phyloP scores from a whole-genome alignment of 768 basidiomycete genomes.

The Russula vinacea region DNA sequence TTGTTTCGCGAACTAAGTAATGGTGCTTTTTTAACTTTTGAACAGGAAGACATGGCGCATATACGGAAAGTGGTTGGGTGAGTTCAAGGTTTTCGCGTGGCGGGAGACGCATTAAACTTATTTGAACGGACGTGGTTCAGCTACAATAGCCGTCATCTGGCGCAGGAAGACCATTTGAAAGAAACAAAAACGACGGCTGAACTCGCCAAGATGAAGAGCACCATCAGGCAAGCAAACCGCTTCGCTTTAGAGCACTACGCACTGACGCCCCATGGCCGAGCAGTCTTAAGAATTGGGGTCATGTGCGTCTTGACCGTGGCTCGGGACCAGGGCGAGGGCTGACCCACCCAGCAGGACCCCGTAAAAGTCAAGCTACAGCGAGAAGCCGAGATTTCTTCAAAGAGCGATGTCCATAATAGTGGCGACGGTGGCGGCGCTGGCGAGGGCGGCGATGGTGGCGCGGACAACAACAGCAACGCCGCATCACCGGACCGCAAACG shows the following conservation, averaged over 20 bases:
- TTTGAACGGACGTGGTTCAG: too few relatives aligned
- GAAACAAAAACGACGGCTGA: conserved; percentile 36
- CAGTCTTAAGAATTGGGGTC: conserved; percentile 39
- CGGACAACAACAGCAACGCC: not conserved
- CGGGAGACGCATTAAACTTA: not conserved
- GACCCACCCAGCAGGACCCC: conserved; percentile 32
- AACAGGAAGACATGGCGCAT: conserved; percentile 36
- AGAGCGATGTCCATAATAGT: not conserved
- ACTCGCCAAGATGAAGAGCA: conserved; percentile 37
- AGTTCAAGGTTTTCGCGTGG: not conserved
- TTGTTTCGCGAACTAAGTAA: not conserved
- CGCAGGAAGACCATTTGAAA: conserved; percentile 37
- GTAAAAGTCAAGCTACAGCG: conserved; percentile 33
- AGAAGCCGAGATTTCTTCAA: not conserved
- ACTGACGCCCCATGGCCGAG: not conserved
- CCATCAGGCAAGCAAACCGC: conserved; percentile 35
- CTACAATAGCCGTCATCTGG: conserved; percentile 37
- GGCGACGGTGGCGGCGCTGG: not conserved
- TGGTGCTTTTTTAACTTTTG: not conserved
- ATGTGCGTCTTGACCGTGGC: conserved; percentile 30
- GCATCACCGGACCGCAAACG: not conserved
- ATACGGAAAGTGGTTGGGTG: conserved; percentile 38
- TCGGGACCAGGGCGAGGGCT: not conserved
- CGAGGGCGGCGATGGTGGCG: not conserved
- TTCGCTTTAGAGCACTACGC: not conserved